Conservation (phyloP, 164 flowering plant species). For the Stephania cephalantha region DNA sequence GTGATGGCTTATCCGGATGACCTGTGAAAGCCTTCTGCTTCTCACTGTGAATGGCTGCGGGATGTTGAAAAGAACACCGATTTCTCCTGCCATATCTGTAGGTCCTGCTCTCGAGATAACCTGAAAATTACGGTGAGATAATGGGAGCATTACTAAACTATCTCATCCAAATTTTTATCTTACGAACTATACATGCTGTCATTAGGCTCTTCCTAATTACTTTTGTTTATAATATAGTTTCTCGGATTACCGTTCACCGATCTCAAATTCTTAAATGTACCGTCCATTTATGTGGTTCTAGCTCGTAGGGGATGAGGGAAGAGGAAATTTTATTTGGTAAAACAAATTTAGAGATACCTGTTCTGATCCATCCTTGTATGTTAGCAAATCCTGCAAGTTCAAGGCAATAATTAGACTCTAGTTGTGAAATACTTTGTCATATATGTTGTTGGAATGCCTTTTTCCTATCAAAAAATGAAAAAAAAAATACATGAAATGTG, state of each 20-base stretch:
- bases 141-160: too few species aligned
- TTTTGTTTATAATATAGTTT: too few species aligned
- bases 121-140: conserved; percentile 32
- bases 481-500: too few species aligned
- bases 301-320: background rate
- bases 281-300: background rate
- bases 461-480: too few species aligned
- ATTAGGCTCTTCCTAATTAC: too few species aligned
- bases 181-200: too few species aligned
- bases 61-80: conserved; percentile 69
- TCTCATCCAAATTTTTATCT: too few species aligned
- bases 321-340: background rate
- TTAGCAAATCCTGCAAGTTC: conserved; percentile 63
- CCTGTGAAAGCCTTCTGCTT: conserved; percentile 76
- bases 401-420: conserved; percentile 13
- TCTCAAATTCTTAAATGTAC: too few species aligned
- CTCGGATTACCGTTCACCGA: too few species aligned
- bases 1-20: conserved; percentile 67
- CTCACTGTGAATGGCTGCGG: conserved; percentile 90
- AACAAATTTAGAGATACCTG: conserved; percentile 40
- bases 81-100: conserved; percentile 72
- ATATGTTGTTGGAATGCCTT: background rate
- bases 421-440: background rate
- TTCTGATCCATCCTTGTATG: conserved; percentile 54
- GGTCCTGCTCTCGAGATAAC: conserved; percentile 49